These are phyloP conservation scores for Sordaria brevicollis DNA, from an alignment of 495 filamentous ascomycete species.

Conservation along the genomic window DNA sequence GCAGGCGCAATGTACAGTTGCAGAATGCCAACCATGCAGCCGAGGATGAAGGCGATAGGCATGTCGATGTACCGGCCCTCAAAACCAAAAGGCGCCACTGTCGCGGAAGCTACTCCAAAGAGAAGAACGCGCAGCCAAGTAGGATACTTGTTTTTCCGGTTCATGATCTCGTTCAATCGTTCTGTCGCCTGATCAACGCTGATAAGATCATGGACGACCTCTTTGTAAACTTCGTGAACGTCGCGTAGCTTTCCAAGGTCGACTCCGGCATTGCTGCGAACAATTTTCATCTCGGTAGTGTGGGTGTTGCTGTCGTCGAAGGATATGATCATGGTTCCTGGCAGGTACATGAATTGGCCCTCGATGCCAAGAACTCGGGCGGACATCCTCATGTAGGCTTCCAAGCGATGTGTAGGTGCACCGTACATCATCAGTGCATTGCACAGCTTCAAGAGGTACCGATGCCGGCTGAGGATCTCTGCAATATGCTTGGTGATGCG, in stretches of 20 bases:
- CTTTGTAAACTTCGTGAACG: constrained; percentile 84
- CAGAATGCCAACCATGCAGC: constrained; percentile 69
- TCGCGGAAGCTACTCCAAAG: constrained; percentile 76
- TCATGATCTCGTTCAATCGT: constrained; percentile 56
- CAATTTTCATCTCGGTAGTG: constrained; percentile 86
- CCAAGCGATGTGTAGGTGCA: constrained; percentile 65
- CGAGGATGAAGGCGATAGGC: constrained; percentile 77
- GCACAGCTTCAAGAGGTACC: constrained; percentile 77
- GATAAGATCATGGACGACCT: constrained; percentile 81
- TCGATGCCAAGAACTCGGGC: constrained; percentile 82
- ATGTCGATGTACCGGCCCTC: constrained; percentile 78
- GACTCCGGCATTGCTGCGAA: constrained; percentile 64
- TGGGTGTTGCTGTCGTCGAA: constrained; percentile 87
- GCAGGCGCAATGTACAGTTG: constrained; percentile 71
- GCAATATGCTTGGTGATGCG: constrained; percentile 83
- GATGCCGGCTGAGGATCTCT: constrained; percentile 70
- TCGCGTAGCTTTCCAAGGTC: constrained; percentile 79
- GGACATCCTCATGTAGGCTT: constrained; percentile 83
- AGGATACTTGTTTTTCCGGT: constrained; percentile 51
- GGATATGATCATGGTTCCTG: constrained; percentile 90
- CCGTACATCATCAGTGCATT: constrained; percentile 78
- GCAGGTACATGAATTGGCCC: constrained; percentile 84
- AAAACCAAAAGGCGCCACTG: constrained; percentile 83
- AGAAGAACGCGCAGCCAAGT: constrained; percentile 65
- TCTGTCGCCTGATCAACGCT: constrained; percentile 74